A percentile compares a stretch with the other conserved stretches of the same genome.
phyloP scores from a whole-genome alignment of 208 protist genomes.

The Leishmania arabica region DNA sequence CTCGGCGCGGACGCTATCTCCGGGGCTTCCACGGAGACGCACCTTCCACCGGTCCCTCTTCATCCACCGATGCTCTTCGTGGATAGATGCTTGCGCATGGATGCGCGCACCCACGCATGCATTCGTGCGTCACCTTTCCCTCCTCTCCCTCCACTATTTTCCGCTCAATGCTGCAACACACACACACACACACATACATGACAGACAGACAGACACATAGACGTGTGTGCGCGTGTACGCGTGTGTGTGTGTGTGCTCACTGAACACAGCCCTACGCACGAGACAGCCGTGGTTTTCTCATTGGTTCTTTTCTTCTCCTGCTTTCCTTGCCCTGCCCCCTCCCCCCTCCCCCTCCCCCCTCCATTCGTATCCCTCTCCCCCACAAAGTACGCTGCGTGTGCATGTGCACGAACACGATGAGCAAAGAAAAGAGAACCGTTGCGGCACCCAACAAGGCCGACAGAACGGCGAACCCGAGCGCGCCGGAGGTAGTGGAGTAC shows the following conservation, averaged over 20 bases:
- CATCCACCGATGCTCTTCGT: not conserved
- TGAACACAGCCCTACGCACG: too few species aligned
- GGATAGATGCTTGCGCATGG: not conserved
- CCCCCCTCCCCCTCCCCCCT: not conserved
- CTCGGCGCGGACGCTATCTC: not conserved
- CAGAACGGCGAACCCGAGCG: not conserved
- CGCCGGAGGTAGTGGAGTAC: conserved; percentile 46
- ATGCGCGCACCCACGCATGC: not conserved
- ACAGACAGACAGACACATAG: not conserved
- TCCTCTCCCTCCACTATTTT: not conserved
- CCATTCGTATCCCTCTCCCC: not conserved
- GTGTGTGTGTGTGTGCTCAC: too few species aligned
- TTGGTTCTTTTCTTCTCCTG: too few species aligned
- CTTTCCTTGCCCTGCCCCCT: too few species aligned
- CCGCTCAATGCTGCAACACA: not conserved
- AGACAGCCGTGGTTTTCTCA: too few species aligned
- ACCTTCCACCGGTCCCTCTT: not conserved
- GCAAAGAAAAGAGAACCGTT: conserved; percentile 29
- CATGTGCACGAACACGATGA: not conserved
- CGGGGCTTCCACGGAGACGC: not conserved
- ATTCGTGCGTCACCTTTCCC: too few species aligned
- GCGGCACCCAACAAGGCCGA: not conserved
- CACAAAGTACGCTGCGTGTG: not conserved
- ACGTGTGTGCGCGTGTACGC: too few species aligned
- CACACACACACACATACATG: not conserved